Evolutionary conservation across 1,284 basidiomycete genomes (phyloP).

Genomic region (Tremellales sp.): DNA sequence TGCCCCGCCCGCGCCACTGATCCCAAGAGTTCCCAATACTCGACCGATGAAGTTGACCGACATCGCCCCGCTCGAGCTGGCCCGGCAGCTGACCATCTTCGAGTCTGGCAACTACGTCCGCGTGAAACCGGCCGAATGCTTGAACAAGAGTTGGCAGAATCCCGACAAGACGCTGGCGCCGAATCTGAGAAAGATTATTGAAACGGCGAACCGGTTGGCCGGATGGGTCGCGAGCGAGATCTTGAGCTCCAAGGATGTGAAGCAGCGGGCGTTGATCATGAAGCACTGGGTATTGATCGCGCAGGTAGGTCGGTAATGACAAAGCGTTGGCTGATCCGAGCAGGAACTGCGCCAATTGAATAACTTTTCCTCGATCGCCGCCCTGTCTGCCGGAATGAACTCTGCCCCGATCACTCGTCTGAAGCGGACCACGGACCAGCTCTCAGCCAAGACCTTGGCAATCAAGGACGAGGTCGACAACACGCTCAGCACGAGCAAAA

Average conservation of each 20-base stretch:
- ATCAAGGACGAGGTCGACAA: slow-evolving; percentile 65
- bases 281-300: slow-evolving; percentile 88
- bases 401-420: slow-evolving; percentile 87
- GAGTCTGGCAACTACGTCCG: slow-evolving; percentile 82
- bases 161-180: slow-evolving; percentile 20
- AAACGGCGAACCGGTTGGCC: slow-evolving; percentile 73
- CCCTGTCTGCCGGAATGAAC: slow-evolving; percentile 89
- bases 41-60: slow-evolving; percentile 36
- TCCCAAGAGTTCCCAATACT: slow-evolving; percentile 28
- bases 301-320: slow-evolving; percentile 60
- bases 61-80: slow-evolving; percentile 77
- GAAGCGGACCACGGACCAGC: slow-evolving; percentile 74
- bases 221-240: slow-evolving; percentile 89
- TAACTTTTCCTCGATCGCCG: slow-evolving; percentile 97
- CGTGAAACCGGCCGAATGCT: slow-evolving; percentile 86
- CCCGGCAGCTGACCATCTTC: slow-evolving; percentile 88
- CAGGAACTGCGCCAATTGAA: slow-evolving; percentile 84
- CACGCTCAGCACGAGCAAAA: slow-evolving; percentile 83
- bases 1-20: slow-evolving; percentile 33
- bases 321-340: background rate
- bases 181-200: slow-evolving; percentile 72
- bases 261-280: slow-evolving; percentile 71
- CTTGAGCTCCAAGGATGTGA: slow-evolving; percentile 74
- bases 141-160: slow-evolving; percentile 55
- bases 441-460: slow-evolving; percentile 48